Evolutionary conservation across 2,329 filamentous ascomycete species (phyloP).

Genomic region (Aschersonia sp.): DNA sequence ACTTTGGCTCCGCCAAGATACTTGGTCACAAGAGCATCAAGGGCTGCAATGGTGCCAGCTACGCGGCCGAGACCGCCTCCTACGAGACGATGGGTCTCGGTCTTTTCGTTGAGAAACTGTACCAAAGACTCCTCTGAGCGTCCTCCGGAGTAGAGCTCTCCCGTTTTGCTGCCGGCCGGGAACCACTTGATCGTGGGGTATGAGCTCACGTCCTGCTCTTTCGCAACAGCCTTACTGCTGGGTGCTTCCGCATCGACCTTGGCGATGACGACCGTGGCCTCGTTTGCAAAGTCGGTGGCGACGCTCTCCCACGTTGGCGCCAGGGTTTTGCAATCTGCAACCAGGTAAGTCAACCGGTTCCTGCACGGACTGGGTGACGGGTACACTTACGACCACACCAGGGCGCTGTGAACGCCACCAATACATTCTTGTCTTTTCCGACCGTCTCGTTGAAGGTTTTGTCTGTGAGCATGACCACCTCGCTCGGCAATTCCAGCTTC

Average conservation of each 20-base stretch:
- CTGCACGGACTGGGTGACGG: background rate
- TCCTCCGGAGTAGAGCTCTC: slow-evolving; percentile 57
- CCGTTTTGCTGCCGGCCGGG: slow-evolving; percentile 63
- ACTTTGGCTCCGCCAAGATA: slow-evolving; percentile 50
- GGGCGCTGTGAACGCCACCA: slow-evolving; percentile 94
- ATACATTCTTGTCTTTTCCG: slow-evolving; percentile 74
- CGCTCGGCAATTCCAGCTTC: slow-evolving; percentile 57
- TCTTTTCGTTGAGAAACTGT: slow-evolving; percentile 73
- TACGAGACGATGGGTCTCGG: slow-evolving; percentile 68
- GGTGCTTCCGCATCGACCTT: slow-evolving; percentile 91
- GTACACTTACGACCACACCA: slow-evolving; percentile 87
- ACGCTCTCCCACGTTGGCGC: slow-evolving; percentile 83
- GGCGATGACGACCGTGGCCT: slow-evolving; percentile 69
- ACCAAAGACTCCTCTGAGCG: slow-evolving; percentile 67
- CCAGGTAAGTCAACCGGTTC: slow-evolving; percentile 1
- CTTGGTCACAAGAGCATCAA: slow-evolving; percentile 65
- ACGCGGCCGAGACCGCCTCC: slow-evolving; percentile 67
- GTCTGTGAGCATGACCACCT: slow-evolving; percentile 70
- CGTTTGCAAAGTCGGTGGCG: slow-evolving; percentile 65
- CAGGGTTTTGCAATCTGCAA: slow-evolving; percentile 83
- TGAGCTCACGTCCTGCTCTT: slow-evolving; percentile 62
- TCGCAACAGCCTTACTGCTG: slow-evolving; percentile 65
- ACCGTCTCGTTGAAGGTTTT: slow-evolving; percentile 60
- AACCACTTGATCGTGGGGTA: slow-evolving; percentile 99
- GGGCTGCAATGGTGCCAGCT: slow-evolving; percentile 67